Evolutionary conservation across 2,329 filamentous ascomycete genomes (phyloP), one percentile per base, ranked within the genome.

Genomic region (Ophiocordyceps camponoti-leonardi): DNA sequence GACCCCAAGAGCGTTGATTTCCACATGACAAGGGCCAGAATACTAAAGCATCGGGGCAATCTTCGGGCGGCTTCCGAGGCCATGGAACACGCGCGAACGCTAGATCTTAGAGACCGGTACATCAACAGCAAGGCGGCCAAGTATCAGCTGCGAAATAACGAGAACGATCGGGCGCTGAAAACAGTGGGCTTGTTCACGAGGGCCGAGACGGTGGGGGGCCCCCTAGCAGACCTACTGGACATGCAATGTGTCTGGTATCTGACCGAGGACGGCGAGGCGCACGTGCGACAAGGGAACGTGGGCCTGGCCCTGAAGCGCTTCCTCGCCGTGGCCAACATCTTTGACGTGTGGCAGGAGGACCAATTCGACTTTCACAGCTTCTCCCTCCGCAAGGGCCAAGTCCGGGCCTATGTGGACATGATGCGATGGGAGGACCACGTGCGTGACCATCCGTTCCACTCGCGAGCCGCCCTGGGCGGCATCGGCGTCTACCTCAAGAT

Each of bases 181-280:
- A 94, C 86, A 0, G 87, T 96, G 72, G 85, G 86, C 50, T 76
- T 95, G 51, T 98, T 98, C 64, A 98, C 93, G 0, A 75, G 90
- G 45, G 88, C 88, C 45, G 92, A 98, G 57, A 83, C 86, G 4
- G 75, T 82, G 13, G 87, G 86, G 6, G 92, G 92, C 1, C 85
- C 93, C 5, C 68, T 98, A 39, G 84, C 83, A 43, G 92, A 98
- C 62, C 75, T 98, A 33, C 75, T 93, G 52, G 92, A 98, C 55
- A 98, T 98, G 92, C 92, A 98, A 65, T 95, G 88, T 60, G 78
- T 96, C 54, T 98, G 92, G 93, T 98, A 81, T 61, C 67, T 98
- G 56, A 92, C 86, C 6, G 92, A 98, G 65, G 93, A 98, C 58
- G 92, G 86, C 46, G 85, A 95, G 65, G 80, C 90, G 3, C 87